Percentiles rank a stretch among this genome's conserved stretches.
Conservation (phyloP, 179 eudicot species). For the Gypsophila paniculata region DNA sequence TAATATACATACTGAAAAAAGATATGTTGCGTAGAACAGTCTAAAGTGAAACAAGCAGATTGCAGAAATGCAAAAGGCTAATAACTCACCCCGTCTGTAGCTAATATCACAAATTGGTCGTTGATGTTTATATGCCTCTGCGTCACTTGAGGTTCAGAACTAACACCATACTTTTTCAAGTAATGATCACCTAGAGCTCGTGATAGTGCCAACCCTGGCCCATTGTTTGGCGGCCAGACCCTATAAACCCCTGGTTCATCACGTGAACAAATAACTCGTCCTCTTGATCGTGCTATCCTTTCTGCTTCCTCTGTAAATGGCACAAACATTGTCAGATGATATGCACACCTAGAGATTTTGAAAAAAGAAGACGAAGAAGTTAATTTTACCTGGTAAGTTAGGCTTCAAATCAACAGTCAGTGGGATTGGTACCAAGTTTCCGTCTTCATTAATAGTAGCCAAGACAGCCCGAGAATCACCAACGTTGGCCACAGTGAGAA, state of each 20-base stretch:
- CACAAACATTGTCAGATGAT: background rate
- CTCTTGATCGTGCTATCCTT: constrained; percentile 54
- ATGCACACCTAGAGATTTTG: background rate
- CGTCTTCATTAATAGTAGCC: constrained; percentile 54
- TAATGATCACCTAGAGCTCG: constrained; percentile 81
- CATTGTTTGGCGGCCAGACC: constrained; percentile 65
- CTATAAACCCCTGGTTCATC: constrained; percentile 84
- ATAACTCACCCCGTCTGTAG: constrained; percentile 89
- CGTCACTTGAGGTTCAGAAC: constrained; percentile 74
- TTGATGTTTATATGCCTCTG: constrained; percentile 42
- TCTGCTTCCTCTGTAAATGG: constrained; percentile 55
- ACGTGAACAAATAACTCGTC: constrained; percentile 47
- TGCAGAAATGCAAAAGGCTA: constrained; percentile 13
- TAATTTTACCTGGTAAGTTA: constrained; percentile 65
- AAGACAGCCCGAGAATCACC: constrained; percentile 89
- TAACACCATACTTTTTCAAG: constrained; percentile 73
- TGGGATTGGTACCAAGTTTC: constrained; percentile 58
- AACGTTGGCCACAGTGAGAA: constrained; percentile 61
- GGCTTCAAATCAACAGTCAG: constrained; percentile 79
- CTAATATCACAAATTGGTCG: constrained; percentile 69
- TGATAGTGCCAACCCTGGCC: constrained; percentile 83
- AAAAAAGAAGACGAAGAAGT: constrained; percentile 9
- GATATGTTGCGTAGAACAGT: no score
- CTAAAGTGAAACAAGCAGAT: no score
- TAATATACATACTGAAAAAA: no score